A percentile compares a stretch with the other conserved stretches of the same genome.
These are phyloP conservation scores for Leccinum rimulosum DNA, from an alignment of 768 basidiomycete species.

Conservation along the genomic window DNA sequence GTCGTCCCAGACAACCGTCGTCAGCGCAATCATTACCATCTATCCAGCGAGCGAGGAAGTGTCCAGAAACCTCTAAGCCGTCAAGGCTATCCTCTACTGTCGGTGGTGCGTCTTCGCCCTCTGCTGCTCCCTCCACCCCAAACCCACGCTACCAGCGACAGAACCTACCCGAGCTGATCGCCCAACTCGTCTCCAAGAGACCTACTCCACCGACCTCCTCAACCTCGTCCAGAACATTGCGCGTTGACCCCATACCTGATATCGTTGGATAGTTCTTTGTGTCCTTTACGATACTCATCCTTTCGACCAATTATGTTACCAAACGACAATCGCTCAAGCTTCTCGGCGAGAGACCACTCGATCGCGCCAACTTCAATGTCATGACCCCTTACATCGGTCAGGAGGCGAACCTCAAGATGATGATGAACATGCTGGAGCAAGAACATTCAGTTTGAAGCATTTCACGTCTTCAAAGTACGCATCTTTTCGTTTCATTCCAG, in stretches of 20 bases:
- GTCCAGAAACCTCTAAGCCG: constrained; percentile 84
- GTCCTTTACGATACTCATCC: constrained; percentile 88
- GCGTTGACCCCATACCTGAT: neutral
- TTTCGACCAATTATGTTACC: constrained; percentile 97
- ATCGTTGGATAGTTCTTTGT: constrained; percentile 80
- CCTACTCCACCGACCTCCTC: constrained; percentile 85
- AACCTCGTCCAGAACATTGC: constrained; percentile 78
- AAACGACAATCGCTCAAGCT: constrained; percentile 98
- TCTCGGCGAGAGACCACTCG: constrained; percentile 95
- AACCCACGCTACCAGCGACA: constrained; percentile 23
- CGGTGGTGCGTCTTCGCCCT: constrained; percentile 54
- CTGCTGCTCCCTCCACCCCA: neutral
- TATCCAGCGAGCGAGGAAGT: constrained; percentile 80
- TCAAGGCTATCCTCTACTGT: constrained; percentile 84
- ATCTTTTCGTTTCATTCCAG: neutral
- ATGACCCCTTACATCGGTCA: constrained; percentile 98
- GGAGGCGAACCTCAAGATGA: constrained; percentile 97
- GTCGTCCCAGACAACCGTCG: constrained; percentile 18
- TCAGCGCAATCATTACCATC: neutral
- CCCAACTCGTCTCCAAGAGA: constrained; percentile 94
- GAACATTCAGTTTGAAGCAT: constrained; percentile 99
- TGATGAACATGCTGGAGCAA: constrained; percentile 99
- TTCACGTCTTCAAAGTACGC: constrained; percentile 98
- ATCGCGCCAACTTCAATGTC: constrained; percentile 96
- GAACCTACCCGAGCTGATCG: constrained; percentile 90